Evolutionary conservation across 371 early-diverging fungal genomes (phyloP).

Genomic region (Actinomortierella wolfii): DNA sequence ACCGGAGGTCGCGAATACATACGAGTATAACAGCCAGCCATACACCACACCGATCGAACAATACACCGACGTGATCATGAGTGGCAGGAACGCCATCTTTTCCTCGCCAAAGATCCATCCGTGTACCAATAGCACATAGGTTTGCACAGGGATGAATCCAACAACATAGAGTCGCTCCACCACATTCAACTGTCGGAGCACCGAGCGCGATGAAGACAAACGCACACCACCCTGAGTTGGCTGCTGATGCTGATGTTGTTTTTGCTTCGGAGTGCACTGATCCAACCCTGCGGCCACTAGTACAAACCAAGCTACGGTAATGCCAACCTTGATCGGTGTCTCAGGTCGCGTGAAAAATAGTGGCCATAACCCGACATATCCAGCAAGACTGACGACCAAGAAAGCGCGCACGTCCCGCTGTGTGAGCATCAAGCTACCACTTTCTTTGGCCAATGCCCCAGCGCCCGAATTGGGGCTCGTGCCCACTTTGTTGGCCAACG

Average conservation of each 20-base stretch:
- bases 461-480: slow-evolving; percentile 31
- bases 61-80: slow-evolving; percentile 84
- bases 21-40: slow-evolving; percentile 64
- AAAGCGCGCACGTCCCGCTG: slow-evolving; percentile 59
- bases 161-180: slow-evolving; percentile 68
- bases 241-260: background rate
- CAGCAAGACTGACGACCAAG: slow-evolving; percentile 70
- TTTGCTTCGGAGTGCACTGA: slow-evolving; percentile 50
- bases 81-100: slow-evolving; percentile 75
- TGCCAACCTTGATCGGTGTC: slow-evolving; percentile 64
- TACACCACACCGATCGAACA: slow-evolving; percentile 79
- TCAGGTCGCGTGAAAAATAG: slow-evolving; percentile 80
- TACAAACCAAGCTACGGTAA: slow-evolving; percentile 61
- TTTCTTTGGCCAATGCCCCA: slow-evolving; percentile 12
- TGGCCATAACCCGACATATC: slow-evolving; percentile 85
- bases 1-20: slow-evolving; percentile 18
- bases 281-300: slow-evolving; percentile 56
- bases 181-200: slow-evolving; percentile 39
- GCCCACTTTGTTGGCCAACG: slow-evolving; percentile 29
- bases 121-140: slow-evolving; percentile 63
- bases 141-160: slow-evolving; percentile 67
- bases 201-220: slow-evolving; percentile 8
- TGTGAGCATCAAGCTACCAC: slow-evolving; percentile 17
- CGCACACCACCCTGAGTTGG: no score
- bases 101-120: slow-evolving; percentile 55